These are phyloP conservation scores for Hymenoscyphus fructigenus DNA, from an alignment of 2,329 filamentous ascomycete genomes.

Conservation along the genomic window DNA sequence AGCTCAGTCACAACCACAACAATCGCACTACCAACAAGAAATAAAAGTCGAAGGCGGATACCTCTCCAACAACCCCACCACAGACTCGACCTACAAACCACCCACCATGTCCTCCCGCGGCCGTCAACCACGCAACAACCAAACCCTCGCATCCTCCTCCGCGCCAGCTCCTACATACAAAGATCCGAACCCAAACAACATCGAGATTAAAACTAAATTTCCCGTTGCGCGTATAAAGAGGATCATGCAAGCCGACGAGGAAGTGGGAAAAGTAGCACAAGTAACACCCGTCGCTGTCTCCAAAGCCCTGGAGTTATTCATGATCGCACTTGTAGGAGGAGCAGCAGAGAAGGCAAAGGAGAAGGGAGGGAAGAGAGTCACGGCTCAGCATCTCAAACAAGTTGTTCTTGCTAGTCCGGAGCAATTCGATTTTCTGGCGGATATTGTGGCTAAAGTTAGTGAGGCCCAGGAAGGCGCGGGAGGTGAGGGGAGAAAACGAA, in stretches of 20 bases:
- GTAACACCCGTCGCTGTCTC: conserved; percentile 94
- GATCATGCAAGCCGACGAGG: conserved; percentile 99
- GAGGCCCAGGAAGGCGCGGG: conserved; percentile 43
- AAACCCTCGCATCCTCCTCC: conserved; percentile 15
- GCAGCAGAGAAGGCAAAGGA: conserved; percentile 80
- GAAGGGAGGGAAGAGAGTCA: conserved; percentile 85
- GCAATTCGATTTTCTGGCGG: conserved; percentile 89
- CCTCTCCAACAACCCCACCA: conserved; percentile 12
- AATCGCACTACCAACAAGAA: conserved; percentile 14
- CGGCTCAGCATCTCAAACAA: conserved; percentile 86
- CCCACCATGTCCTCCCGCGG: conserved; percentile 22
- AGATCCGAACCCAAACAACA: conserved; percentile 41
- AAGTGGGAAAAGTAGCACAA: conserved; percentile 97
- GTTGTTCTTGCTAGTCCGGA: conserved; percentile 78
- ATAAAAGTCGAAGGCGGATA: conserved; percentile 20
- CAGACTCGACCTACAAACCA: conserved; percentile 2
- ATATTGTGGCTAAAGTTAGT: conserved; percentile 84
- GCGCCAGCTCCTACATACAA: conserved; percentile 41
- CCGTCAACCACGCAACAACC: conserved; percentile 16
- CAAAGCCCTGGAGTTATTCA: conserved; percentile 95
- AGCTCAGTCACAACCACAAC: conserved; percentile 9
- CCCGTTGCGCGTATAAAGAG: conserved; percentile 96
- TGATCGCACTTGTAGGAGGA: conserved; percentile 90
- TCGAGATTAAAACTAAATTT: conserved; percentile 91
- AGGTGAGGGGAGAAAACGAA: conserved; percentile 29